These are phyloP conservation scores for slime mould (Dictyostelium discoideum) DNA, from an alignment of 78 protist species.

Conservation along the genomic window DNA sequence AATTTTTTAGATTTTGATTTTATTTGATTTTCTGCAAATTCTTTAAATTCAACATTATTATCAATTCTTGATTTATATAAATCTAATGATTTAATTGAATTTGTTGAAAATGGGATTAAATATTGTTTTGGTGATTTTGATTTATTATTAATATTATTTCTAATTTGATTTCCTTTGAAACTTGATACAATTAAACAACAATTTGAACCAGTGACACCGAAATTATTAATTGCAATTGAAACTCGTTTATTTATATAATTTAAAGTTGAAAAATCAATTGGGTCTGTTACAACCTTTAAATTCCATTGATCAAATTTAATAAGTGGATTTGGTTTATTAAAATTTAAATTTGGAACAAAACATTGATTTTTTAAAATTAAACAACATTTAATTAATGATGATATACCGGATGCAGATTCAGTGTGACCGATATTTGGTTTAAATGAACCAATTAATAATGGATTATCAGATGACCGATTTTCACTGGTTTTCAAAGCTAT, in stretches of 20 bases:
- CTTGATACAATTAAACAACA: too few species aligned
- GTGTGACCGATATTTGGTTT: slow-evolving; percentile 59
- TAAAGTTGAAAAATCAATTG: background rate
- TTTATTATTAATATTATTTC: too few species aligned
- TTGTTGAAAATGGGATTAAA: too few species aligned
- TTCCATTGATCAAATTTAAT: slow-evolving; percentile 55
- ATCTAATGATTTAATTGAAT: too few species aligned
- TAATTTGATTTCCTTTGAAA: too few species aligned
- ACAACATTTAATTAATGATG: slow-evolving; percentile 47
- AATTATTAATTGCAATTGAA: background rate
- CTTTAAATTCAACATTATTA: too few species aligned
- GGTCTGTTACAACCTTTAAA: slow-evolving; percentile 36
- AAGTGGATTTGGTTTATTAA: slow-evolving; percentile 48
- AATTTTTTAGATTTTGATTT: too few species aligned
- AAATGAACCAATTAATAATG: background rate
- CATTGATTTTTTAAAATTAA: slow-evolving; percentile 41
- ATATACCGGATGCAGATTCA: slow-evolving; percentile 39
- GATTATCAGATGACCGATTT: slow-evolving; percentile 2
- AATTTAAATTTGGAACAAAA: slow-evolving; percentile 63
- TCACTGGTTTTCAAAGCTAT: background rate
- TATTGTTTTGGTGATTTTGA: too few species aligned
- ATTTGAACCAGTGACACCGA: slow-evolving; percentile 56
- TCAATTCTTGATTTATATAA: too few species aligned
- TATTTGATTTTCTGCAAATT: too few species aligned
- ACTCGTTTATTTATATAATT: too few species aligned